A percentile compares a stretch with the other conserved stretches of the same genome.
phyloP scores from a whole-genome alignment of 108 stramenopile genomes.

The Craspedostauros australis region DNA sequence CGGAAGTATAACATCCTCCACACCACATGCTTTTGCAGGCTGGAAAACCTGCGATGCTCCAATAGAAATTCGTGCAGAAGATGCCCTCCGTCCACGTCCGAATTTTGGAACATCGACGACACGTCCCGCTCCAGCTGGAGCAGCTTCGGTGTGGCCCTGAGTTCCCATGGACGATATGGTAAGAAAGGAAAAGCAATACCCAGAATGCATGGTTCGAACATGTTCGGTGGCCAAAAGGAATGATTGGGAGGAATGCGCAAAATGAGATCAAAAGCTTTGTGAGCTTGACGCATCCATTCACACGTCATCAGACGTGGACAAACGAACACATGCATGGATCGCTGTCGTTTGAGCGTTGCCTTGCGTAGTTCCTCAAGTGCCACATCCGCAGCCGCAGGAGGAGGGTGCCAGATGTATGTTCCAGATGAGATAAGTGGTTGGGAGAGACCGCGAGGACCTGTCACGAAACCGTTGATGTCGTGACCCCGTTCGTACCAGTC shows the following conservation, averaged over 20 bases:
- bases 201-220: conserved; percentile 4
- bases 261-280: conserved; percentile 3
- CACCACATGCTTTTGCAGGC: conserved; percentile 7
- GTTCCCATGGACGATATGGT: conserved; percentile 5
- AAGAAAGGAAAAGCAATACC: conserved; percentile 10
- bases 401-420: too few relatives aligned
- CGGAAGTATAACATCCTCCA: conserved; percentile 2
- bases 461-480: too few relatives aligned
- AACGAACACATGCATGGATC: conserved; percentile 7
- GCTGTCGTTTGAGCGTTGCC: conserved; percentile 1
- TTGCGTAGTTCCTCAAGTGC: conserved; percentile 8
- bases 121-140: conserved; percentile 1
- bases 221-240: not conserved
- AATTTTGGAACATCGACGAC: conserved; percentile 4
- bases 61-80: not conserved
- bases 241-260: not conserved
- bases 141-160: conserved; percentile 1
- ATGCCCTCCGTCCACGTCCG: not conserved
- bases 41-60: not conserved
- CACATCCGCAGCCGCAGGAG: not conserved
- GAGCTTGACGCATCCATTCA: not conserved
- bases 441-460: too few relatives aligned
- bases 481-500: too few relatives aligned
- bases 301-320: conserved; percentile 4
- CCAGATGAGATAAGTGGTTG: too few relatives aligned